Base-by-base conservation (phyloP, 1,284 basidiomycete species). In the Thelephora terrestris region DNA sequence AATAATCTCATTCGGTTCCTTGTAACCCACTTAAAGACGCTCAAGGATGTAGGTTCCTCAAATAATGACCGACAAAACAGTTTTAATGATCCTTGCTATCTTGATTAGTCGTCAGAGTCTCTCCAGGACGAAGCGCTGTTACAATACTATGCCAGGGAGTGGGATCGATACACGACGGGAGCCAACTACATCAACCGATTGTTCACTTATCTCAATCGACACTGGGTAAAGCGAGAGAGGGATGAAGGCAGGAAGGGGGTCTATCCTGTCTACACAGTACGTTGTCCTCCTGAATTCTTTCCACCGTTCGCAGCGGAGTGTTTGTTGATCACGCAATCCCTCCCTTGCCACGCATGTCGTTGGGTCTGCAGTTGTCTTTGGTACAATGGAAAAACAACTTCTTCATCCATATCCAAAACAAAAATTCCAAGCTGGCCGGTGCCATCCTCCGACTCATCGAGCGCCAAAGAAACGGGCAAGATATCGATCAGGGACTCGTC, bases 151-250 rank as follows among this genome's bases (percentile, higher is more conserved):
- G 91, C 91, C 3, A 66, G 73, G 48, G 89, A 97, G 64, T 99
- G 96, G 95, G 88, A 93, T 61, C 79, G 92, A 38, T 99, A 97
- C 69, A 99, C 95, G 0, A 92, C 85, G 1, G 95, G 95, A 50
- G 93, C 95, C 7, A 92, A 91, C 65, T 98, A 94, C 64, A 86
- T 99, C 61, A 93, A 96, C 62, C 84, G 93, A 52, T 70, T 99
- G 38, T 98, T 98, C 72, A 88, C 91, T 18, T 98, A 98, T 68
- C 80, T 98, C 52, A 98, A 99, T 65, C 89, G 95, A 51, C 93
- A 98, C 69, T 99, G 96, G 96, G 94, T 99, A 45, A 97, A 96
- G 71, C 81, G 95, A 42, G 94, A 99, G 65, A 86, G 95, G 63
- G 96, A 99, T 59, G 95, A 99, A 64, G 96, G 96, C 5, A 79